Conservation (phyloP, 164 flowering plant genomes). For the Platanus orientalis region DNA sequence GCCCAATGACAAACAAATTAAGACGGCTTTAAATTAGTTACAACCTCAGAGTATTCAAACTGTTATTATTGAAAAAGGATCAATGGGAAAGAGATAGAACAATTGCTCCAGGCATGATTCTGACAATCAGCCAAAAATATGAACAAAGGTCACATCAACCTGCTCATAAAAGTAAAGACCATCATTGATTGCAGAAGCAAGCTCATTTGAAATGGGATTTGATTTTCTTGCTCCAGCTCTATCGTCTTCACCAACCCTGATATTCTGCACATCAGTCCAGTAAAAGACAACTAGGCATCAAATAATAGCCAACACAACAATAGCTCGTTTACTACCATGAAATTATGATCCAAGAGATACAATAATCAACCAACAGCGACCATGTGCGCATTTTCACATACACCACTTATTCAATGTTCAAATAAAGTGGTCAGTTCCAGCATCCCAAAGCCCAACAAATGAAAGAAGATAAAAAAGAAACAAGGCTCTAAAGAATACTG, state of each 20-base stretch:
- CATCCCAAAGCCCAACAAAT: too few relatives aligned
- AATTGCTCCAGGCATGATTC: not conserved
- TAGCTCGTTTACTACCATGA: too few relatives aligned
- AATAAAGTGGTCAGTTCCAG: too few relatives aligned
- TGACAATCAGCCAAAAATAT: not conserved
- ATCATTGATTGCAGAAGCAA: slow-evolving; percentile 80
- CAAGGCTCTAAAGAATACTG: too few relatives aligned
- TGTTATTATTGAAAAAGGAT: not conserved
- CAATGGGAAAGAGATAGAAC: not conserved
- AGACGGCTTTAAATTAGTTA: slow-evolving; percentile 1
- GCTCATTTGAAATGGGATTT: slow-evolving; percentile 60
- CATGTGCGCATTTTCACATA: too few relatives aligned
- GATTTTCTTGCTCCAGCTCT: slow-evolving; percentile 35
- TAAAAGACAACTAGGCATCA: not conserved
- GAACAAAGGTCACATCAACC: slow-evolving; percentile 31
- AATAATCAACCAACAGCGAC: too few relatives aligned
- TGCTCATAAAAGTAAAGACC: slow-evolving; percentile 92
- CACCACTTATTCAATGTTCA: too few relatives aligned
- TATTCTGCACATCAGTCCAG: slow-evolving; percentile 45
- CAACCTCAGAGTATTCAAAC: not conserved
- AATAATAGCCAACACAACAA: too few relatives aligned
- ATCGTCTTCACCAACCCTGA: slow-evolving; percentile 29
- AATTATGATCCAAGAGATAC: too few relatives aligned
- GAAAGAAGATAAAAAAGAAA: too few relatives aligned
- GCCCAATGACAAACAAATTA: slow-evolving; percentile 13